Evolutionary conservation across 768 basidiomycete genomes (phyloP).

Genomic region (Russula sp.): DNA sequence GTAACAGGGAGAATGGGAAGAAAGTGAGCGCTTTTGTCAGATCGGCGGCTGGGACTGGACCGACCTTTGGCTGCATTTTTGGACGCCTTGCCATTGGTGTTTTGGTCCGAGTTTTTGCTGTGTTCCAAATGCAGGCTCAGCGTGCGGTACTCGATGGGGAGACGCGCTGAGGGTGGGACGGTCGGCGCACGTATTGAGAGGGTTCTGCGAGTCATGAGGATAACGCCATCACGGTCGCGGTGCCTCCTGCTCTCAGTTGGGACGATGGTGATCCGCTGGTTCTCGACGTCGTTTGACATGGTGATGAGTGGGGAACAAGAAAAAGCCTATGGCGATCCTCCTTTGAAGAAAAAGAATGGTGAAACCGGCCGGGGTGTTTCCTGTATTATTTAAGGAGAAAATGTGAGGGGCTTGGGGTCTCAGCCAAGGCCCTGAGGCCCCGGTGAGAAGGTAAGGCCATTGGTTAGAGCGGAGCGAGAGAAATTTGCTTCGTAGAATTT

Average conservation of each 20-base stretch:
- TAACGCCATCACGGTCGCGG: background rate
- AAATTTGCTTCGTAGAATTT: background rate
- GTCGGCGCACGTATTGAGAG: slow-evolving; percentile 10
- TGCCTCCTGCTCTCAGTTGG: background rate
- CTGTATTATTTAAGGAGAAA: background rate
- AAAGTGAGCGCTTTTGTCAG: background rate
- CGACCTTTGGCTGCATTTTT: slow-evolving; percentile 21
- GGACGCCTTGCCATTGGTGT: background rate
- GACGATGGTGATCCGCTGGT: slow-evolving; percentile 9
- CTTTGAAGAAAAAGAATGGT: background rate
- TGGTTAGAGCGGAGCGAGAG: background rate
- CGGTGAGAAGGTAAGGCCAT: background rate
- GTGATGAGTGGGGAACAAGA: background rate
- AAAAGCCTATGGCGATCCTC: background rate
- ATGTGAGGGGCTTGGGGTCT: background rate
- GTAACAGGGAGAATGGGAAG: no score
- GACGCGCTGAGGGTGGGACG: slow-evolving; percentile 16
- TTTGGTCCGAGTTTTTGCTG: background rate
- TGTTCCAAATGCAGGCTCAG: slow-evolving; percentile 27
- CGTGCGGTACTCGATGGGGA: slow-evolving; percentile 31
- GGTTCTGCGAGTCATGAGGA: slow-evolving; percentile 10
- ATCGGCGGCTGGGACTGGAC: background rate
- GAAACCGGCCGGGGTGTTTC: background rate
- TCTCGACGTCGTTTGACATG: slow-evolving; percentile 23
- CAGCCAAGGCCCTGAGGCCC: background rate